Evolutionary conservation across 495 filamentous ascomycete genomes (phyloP).

Genomic region (Cenococcum geophilum): DNA sequence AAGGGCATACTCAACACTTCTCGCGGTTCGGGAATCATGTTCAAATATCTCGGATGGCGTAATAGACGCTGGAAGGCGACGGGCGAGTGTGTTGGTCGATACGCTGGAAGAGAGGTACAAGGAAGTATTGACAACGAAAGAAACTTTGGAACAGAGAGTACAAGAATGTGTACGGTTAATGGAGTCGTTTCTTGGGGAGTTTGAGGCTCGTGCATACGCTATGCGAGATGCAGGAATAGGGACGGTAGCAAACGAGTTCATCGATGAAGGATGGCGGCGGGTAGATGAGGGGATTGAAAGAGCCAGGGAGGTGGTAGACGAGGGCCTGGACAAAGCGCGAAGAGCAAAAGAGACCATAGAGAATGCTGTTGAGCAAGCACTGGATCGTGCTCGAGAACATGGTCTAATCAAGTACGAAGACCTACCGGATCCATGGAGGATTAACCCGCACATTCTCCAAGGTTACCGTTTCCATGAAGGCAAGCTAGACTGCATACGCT

Average conservation of each 20-base stretch:
- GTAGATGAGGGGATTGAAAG: slow-evolving; percentile 67
- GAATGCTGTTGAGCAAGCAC: slow-evolving; percentile 60
- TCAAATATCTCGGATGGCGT: slow-evolving; percentile 86
- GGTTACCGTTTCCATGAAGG: slow-evolving; percentile 92
- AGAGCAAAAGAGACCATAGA: slow-evolving; percentile 74
- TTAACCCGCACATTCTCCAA: slow-evolving; percentile 85
- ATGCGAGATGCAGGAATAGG: slow-evolving; percentile 48
- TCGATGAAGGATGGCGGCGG: slow-evolving; percentile 65
- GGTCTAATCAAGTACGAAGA: slow-evolving; percentile 85
- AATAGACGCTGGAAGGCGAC: slow-evolving; percentile 76
- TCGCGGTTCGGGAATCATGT: slow-evolving; percentile 81
- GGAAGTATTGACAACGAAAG: slow-evolving; percentile 76
- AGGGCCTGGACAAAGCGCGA: slow-evolving; percentile 72
- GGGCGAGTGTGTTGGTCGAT: slow-evolving; percentile 84
- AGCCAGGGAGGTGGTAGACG: slow-evolving; percentile 76
- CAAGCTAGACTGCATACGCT: slow-evolving; percentile 78
- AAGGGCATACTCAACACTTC: slow-evolving; percentile 74
- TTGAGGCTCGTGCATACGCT: slow-evolving; percentile 75
- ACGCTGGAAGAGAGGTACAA: slow-evolving; percentile 89
- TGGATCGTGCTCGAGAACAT: slow-evolving; percentile 68
- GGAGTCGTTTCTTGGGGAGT: slow-evolving; percentile 73
- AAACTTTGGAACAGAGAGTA: slow-evolving; percentile 85
- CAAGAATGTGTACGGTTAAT: slow-evolving; percentile 79
- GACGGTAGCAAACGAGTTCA: slow-evolving; percentile 47
- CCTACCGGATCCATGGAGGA: slow-evolving; percentile 83